Base-by-base conservation (phyloP, 2,329 filamentous ascomycete species). In the Colletotrichum cordylinicola region DNA sequence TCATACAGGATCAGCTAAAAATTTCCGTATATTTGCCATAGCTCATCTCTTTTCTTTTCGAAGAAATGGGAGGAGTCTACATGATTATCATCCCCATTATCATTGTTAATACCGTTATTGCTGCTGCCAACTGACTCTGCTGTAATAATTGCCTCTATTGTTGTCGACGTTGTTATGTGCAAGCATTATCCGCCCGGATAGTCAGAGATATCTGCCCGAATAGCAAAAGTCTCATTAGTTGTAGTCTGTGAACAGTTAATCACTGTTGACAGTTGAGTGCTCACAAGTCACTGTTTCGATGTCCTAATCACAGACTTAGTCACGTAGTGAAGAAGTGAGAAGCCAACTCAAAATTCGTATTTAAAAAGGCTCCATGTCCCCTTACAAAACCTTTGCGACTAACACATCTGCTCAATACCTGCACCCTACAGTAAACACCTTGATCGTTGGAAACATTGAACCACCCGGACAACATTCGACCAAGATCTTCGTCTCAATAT, bases 151-250 rank as follows among this genome's bases (percentile, higher is more conserved):
- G 13, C 43, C 43, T 52, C n/a, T 2, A 21, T 52, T 6, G 16
- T 43, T n/a, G 15, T 39, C 16, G 18, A n/a, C 43, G 6, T 21
- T 21, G 10, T 21, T 52, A 2, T 8, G 43, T 12, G 21, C 21
- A 2, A 52, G 21, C n/a, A 52, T 6, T 7, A 21, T 48, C 43
- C n/a, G n/a, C 4, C 18, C 18, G 3, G 0, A 8, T 4, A 13
- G 6, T n/a, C 0, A 4, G n/a, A 48, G 21, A 48, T 2, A 48
- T 52, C 43, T 52, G 43, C 10, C 43, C 6, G 43, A 52, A 52
- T 13, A 21, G 10, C 43, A 52, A 52, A 24, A 4, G 0, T 13
- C 0, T 21, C n/a, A 8, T 8, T 52, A n/a, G 21, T 13, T 4
- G 39, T 52, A 52, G 10, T 21, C 2, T 52, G 43, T 1, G n/a